These are phyloP conservation scores for Oenanthe sinensis DNA, from an alignment of 129 eudicot species.

Conservation along the genomic window DNA sequence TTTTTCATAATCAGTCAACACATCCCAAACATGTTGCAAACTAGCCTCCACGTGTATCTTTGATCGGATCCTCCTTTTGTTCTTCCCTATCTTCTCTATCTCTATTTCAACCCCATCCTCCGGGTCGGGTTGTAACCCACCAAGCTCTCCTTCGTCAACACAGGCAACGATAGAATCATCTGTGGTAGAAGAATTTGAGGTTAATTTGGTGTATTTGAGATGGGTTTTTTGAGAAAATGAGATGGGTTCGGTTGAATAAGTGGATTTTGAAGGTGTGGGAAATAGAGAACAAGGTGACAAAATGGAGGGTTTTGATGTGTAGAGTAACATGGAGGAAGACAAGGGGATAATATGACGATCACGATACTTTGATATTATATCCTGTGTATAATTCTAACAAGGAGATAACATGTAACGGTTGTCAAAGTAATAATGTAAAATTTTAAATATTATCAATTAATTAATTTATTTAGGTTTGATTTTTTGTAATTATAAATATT, in stretches of 20 bases:
- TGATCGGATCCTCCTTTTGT: constrained; percentile 54
- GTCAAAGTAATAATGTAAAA: too few species aligned
- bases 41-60: constrained; percentile 41
- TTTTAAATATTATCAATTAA: too few species aligned
- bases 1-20: constrained; percentile 66
- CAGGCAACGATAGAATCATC: background rate
- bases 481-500: too few species aligned
- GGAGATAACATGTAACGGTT: too few species aligned
- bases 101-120: constrained; percentile 28
- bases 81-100: constrained; percentile 46
- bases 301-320: background rate
- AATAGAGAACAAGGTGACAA: background rate
- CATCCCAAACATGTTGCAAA: constrained; percentile 48
- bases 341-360: background rate
- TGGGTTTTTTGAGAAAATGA: background rate
- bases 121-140: background rate
- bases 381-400: too few species aligned
- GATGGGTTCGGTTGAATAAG: background rate
- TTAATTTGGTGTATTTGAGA: background rate
- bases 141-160: background rate
- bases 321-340: background rate
- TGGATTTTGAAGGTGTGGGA: background rate
- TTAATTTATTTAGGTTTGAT: too few species aligned
- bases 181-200: background rate
- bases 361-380: too few species aligned